Evolutionary conservation across 768 basidiomycete genomes (phyloP), one percentile per base, ranked within the genome.

Genomic region (Solioccasus polychromus): DNA sequence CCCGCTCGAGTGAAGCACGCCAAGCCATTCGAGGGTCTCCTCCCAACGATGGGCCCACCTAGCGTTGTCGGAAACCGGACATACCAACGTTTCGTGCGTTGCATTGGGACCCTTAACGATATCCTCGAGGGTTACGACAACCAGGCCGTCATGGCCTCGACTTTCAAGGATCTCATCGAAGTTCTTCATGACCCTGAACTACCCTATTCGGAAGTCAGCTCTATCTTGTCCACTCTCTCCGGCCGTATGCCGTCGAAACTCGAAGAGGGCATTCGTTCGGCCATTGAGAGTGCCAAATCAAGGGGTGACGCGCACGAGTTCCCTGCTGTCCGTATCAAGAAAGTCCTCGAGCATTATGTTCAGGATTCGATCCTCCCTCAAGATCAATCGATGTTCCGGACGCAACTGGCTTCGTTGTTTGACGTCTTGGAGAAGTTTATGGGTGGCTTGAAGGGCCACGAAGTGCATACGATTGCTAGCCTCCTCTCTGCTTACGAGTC

Each of bases 111-210:
- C 44, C 76, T 99, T 42, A 81, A 84, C 64, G 92, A 97, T 69
- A 94, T 96, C 56, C 77, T 99, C 49, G 89, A 92, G 46, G 96
- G 96, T 29, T 99, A 87, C 68, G 96, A 99, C 70, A 97, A 97
- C 70, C 90, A 92, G 60, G 85, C 92, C 5, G 75, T 89, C 54
- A 92, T 98, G 88, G 75, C 77, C 17, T 69, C 83, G 5, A 90
- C 91, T 10, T 74, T 97, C 60, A 94, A 92, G 66, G 87, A 92
- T 35, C 83, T 99, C 47, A 74, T 91, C 56, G 72, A 81, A 29
- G 82, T 91, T 31, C 77, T 99, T 26, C 83, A 85, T 49, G 78
- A 93, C 58, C 79, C 86, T 6, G 88, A 90, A 51, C 82, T 98
- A 22, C 93, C 96, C 0, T 97, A 86, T 68, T 80, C 89, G 19